Evolutionary conservation across 2,329 filamentous ascomycete genomes (phyloP).

Genomic region (Celoporthe dispersa): DNA sequence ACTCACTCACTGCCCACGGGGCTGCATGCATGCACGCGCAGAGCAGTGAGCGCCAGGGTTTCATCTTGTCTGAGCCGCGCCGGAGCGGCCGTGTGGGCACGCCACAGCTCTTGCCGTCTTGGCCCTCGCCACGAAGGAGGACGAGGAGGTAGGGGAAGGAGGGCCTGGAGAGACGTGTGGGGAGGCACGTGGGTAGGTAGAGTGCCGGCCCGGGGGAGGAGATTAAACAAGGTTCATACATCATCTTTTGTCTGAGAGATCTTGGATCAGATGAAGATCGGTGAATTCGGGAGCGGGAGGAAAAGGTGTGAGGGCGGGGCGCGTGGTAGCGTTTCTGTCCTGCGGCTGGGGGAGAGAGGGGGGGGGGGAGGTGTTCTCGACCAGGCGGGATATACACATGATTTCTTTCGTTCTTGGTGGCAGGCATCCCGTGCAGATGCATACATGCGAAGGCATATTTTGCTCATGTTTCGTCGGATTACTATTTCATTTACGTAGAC

Average conservation of each 20-base stretch:
- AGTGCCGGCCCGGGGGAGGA: too few species aligned
- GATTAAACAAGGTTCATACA: too few species aligned
- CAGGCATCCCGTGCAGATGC: not conserved
- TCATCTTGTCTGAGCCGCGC: not conserved
- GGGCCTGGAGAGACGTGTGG: too few species aligned
- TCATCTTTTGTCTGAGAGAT: too few species aligned
- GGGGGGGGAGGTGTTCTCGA: too few species aligned
- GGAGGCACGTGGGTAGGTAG: too few species aligned
- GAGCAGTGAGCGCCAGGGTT: not conserved
- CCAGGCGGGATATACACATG: not conserved
- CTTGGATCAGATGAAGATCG: not conserved
- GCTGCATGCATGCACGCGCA: not conserved
- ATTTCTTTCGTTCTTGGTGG: too few species aligned
- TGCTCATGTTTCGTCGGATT: constrained; percentile 17
- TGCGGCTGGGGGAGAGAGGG: not conserved
- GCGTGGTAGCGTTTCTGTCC: too few species aligned
- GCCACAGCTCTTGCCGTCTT: not conserved
- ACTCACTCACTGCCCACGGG: not conserved
- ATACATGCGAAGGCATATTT: not conserved
- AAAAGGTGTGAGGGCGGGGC: too few species aligned
- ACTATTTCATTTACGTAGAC: constrained; percentile 25
- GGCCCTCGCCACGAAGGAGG: too few species aligned
- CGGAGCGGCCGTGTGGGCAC: not conserved
- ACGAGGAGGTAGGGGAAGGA: too few species aligned
- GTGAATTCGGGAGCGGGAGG: not conserved